Base-by-base conservation (phyloP, 164 flowering plant species). In the Chimonanthus salicifolius region DNA sequence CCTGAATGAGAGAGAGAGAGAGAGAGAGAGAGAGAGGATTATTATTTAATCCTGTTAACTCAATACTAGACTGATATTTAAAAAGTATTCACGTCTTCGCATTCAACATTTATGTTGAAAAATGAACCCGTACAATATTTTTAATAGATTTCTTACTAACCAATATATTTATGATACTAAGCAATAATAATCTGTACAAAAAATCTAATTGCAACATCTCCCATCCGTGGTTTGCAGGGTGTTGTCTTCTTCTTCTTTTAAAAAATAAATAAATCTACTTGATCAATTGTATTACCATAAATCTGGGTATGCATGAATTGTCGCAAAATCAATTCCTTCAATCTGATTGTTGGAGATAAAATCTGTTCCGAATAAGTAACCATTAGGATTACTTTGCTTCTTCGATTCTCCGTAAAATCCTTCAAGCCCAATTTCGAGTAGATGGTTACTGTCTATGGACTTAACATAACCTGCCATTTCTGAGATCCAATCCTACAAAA, bases 391-490 rank as follows among this genome's bases (percentile, higher is more conserved):
- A 47, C 10, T 51, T 49, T 82, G 77, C 74, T 74, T 74, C 73
- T 58, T 80, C 13, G 90, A 80, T 62, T 77, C 75, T 16, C 89
- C 87, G 67, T 85, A 88, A 62, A 84, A 88, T 46, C 91, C 89
- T 73, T 88, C 88, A 2, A 85, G 83, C 4, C 91, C 89, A 49
- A 86, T 70, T 80, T 86, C 91, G 6, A 88, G 67, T 13, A 86
- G 72, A 77, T 86, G 88, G 43, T 84, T 75, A 4, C 45, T 62
- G 71, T 88, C 89, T 44, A 88, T 85, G 47, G 87, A 83, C 74
- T 88, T 88, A 3, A 86, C 86, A 69, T 81, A 33, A 46, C 74
- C 76, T 9, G 88, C 85, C 88, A 77, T 80, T 75, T 80, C 83
- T 72, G 66, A 45, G 33, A 77, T 69, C 80, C 80, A 80, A 50